Evolutionary conservation across 768 basidiomycete species (phyloP).

Genomic region (Mrakia gelida): DNA sequence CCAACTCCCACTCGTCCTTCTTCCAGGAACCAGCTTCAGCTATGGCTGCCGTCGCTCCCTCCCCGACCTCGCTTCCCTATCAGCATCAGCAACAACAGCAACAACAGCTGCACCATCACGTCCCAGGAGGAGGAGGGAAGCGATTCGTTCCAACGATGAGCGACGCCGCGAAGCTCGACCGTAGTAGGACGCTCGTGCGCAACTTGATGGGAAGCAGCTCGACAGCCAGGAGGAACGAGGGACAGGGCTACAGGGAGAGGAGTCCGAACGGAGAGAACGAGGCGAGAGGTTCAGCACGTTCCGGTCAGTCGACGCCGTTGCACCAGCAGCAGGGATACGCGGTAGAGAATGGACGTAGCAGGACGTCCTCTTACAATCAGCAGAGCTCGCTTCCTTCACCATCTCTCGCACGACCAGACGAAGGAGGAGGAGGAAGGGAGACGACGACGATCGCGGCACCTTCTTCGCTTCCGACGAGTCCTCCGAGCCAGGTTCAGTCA

Average conservation of each 20-base stretch:
- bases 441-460: not conserved
- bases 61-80: not conserved
- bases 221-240: not conserved
- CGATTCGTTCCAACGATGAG: conserved; percentile 10
- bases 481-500: not conserved
- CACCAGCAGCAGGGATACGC: not conserved
- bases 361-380: not conserved
- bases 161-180: conserved; percentile 9
- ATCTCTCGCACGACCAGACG: too few relatives aligned
- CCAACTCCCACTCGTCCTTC: conserved; percentile 19
- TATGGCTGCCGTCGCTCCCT: not conserved
- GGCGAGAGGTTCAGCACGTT: not conserved
- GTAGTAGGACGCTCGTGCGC: conserved; percentile 10
- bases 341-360: not conserved
- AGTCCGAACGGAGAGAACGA: conserved; percentile 2
- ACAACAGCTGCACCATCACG: not conserved
- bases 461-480: not conserved
- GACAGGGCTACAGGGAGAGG: not conserved
- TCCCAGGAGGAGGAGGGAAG: not conserved
- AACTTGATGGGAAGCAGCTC: conserved; percentile 8
- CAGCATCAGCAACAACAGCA: too few relatives aligned
- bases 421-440: not conserved
- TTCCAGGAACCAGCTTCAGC: not conserved
- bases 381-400: not conserved
- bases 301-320: not conserved